These are phyloP conservation scores for Microcos paniculata DNA, from an alignment of 345 rosid genomes.

Conservation along the genomic window DNA sequence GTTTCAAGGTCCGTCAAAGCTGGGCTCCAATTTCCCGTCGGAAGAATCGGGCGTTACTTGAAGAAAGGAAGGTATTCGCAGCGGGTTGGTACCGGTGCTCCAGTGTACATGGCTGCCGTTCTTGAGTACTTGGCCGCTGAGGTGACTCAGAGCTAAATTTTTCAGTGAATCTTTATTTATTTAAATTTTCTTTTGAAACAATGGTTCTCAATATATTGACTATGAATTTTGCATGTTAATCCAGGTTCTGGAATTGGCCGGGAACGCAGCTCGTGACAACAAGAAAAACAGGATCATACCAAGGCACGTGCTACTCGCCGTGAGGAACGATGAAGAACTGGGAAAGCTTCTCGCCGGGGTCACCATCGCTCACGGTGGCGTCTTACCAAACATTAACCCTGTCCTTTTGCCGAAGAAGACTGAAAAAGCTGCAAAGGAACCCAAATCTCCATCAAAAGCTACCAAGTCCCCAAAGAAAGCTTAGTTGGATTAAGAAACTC, in stretches of 20 bases:
- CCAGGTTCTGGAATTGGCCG: constrained; percentile 68
- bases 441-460: constrained; percentile 67
- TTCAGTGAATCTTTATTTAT: neutral
- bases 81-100: constrained; percentile 76
- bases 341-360: constrained; percentile 68
- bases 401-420: constrained; percentile 63
- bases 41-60: constrained; percentile 72
- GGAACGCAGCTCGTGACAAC: constrained; percentile 75
- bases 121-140: constrained; percentile 87
- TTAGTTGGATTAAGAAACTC: constrained; percentile 4
- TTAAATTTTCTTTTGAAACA: neutral
- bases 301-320: constrained; percentile 57
- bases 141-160: constrained; percentile 25
- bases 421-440: constrained; percentile 37
- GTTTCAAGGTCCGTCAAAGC: constrained; percentile 74
- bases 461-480: constrained; percentile 70
- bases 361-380: constrained; percentile 71
- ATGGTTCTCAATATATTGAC: neutral
- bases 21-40: constrained; percentile 80
- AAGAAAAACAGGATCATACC: constrained; percentile 74
- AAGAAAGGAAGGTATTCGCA: constrained; percentile 71
- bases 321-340: constrained; percentile 71
- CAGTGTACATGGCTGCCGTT: constrained; percentile 75
- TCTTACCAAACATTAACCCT: constrained; percentile 68
- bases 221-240: neutral